Evolutionary conservation across 768 basidiomycete genomes (phyloP), one percentile per base, ranked within the genome.

Genomic region (Mycena alexandri): DNA sequence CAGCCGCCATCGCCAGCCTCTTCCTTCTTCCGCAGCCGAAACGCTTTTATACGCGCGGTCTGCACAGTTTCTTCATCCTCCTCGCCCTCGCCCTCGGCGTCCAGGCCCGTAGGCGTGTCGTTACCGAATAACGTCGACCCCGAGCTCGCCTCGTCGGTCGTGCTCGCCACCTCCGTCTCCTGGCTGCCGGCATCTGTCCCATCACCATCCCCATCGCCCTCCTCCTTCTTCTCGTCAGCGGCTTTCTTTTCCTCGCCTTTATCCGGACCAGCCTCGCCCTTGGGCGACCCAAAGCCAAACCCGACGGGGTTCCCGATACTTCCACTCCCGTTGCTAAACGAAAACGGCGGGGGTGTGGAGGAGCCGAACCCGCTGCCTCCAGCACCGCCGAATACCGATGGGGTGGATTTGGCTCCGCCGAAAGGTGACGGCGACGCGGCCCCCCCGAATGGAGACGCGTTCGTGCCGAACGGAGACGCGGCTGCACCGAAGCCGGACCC

Each of bases 51-150:
- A 75, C 83, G 87, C 53, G 87, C 81, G 50, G 81, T 78, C 75
- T 91, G 83, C 33, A 79, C 78, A 5, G 91, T 93, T 65, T 88
- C 88, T 73, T 95, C 93, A 44, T 90, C 84, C 75, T 95, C 91
- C 78, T 95, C 93, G 33, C 93, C 93, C 72, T 90, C 90, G 13
- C 93, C 93, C 65, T 78, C 77, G 10, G 77, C 76, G 59, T 69
- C 75, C 65, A 67, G 53, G 72, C 75, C 65, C 74, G 78, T 33
- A 72, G 54, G 25, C n/a, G 47, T 51, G 19, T 71, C 70, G 2
- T 21, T 21, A 21, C 71, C 63, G 38, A 74, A 73, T 33, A 74
- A n/a, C 46, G 65, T 38, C 47, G 64, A 48, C n/a, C 19, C 36
- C 12, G 54, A 7, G 25, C 34, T 54, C 19, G 46, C 61, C 25